A percentile compares a stretch with the other conserved stretches of the same genome.
Evolutionary conservation across 1,284 basidiomycete genomes (phyloP).

Genomic region (Pulchroboletus neoregius): DNA sequence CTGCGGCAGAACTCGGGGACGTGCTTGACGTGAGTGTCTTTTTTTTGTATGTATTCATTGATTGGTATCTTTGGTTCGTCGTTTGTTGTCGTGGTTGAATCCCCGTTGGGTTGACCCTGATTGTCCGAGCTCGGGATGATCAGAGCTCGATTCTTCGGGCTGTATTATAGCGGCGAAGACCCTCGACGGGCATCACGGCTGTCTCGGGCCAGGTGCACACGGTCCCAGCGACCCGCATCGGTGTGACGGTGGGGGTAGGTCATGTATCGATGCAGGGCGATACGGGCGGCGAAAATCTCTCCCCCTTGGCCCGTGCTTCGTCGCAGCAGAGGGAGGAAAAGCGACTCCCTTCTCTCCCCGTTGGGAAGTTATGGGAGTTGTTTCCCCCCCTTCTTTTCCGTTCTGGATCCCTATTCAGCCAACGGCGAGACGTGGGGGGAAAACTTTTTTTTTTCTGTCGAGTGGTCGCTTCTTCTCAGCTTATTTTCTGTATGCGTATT

Average conservation of each 20-base stretch:
- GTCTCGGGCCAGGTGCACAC: slow-evolving; percentile 1
- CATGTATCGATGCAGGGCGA: slow-evolving; percentile 1
- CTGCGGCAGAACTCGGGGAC: slow-evolving; percentile 35
- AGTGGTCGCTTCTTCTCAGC: not conserved
- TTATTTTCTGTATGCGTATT: slow-evolving; percentile 5
- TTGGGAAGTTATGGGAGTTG: slow-evolving; percentile 3
- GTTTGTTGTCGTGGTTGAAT: slow-evolving; percentile 1
- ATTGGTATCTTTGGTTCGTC: not conserved
- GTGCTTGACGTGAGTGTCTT: slow-evolving; percentile 39
- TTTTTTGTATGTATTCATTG: slow-evolving; percentile 10
- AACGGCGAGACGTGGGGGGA: not conserved
- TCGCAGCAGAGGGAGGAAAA: slow-evolving; percentile 3
- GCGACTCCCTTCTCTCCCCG: slow-evolving; percentile 1
- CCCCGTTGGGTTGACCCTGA: slow-evolving; percentile 23
- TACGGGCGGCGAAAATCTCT: slow-evolving; percentile 2
- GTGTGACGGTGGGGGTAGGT: slow-evolving; percentile 7
- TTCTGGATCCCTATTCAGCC: too few relatives aligned
- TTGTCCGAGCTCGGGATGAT: slow-evolving; percentile 9
- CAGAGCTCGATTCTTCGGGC: slow-evolving; percentile 6
- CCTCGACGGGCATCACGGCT: slow-evolving; percentile 2
- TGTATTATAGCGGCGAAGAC: slow-evolving; percentile 21
- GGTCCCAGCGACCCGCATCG: slow-evolving; percentile 16
- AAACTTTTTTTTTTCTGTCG: not conserved
- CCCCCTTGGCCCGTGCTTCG: not conserved
- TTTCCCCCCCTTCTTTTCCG: too few relatives aligned